These are phyloP conservation scores for Geotrichum bryndzae DNA, from an alignment of 1,139 yeast genomes.

Conservation along the genomic window DNA sequence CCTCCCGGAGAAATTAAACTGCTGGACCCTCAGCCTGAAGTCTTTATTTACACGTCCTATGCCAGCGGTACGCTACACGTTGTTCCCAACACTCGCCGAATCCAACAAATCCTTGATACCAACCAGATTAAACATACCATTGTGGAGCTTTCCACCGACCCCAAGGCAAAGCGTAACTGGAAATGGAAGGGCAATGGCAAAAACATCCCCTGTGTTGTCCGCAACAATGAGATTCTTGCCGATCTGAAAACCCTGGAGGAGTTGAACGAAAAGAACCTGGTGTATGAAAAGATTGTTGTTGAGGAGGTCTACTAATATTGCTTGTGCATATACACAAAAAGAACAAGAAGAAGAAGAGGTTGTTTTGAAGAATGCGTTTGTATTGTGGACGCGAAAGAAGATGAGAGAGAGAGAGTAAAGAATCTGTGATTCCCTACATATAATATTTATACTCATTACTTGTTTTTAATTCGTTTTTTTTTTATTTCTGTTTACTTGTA, in stretches of 20 bases:
- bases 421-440: neutral
- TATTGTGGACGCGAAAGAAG: neutral
- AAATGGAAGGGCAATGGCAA: slow-evolving; percentile 63
- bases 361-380: neutral
- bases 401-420: neutral
- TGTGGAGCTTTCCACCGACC: slow-evolving; percentile 84
- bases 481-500: neutral
- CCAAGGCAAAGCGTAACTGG: slow-evolving; percentile 82
- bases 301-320: slow-evolving; percentile 19
- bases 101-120: slow-evolving; percentile 69
- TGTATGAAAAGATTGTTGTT: slow-evolving; percentile 34
- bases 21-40: slow-evolving; percentile 27
- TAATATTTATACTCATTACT: neutral
- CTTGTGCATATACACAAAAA: too few species aligned
- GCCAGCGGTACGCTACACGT: slow-evolving; percentile 86
- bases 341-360: neutral
- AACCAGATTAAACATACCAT: slow-evolving; percentile 62
- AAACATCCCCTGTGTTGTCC: slow-evolving; percentile 77
- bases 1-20: neutral
- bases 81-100: slow-evolving; percentile 67
- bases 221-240: slow-evolving; percentile 79
- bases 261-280: slow-evolving; percentile 59
- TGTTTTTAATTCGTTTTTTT: neutral
- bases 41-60: slow-evolving; percentile 75
- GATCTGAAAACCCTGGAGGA: slow-evolving; percentile 71